Conservation (phyloP, 176 grass and related monocot species). For the Urochloa ruziziensis region DNA sequence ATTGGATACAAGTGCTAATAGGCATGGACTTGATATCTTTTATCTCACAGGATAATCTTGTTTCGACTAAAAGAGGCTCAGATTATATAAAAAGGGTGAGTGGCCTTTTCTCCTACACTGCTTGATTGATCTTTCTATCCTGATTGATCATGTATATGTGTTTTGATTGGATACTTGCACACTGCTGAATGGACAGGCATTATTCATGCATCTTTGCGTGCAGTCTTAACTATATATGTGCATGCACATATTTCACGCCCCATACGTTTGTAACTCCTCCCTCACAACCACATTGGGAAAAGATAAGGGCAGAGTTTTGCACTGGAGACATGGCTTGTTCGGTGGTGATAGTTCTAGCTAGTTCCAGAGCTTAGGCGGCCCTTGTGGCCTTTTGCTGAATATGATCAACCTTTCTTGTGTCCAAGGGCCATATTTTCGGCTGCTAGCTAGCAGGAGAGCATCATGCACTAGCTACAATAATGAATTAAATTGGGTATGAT, state of each 20-base stretch:
- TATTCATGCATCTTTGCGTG: background rate
- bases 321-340: background rate
- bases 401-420: background rate
- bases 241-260: background rate
- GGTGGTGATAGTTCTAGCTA: background rate
- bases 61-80: background rate
- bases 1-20: conserved; percentile 1
- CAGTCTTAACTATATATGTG: background rate
- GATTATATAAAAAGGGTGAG: background rate
- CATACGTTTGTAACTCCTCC: background rate
- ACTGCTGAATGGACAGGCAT: background rate
- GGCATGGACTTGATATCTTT: background rate
- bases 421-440: background rate
- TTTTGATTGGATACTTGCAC: conserved; percentile 19
- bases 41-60: background rate
- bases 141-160: background rate
- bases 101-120: background rate
- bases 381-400: background rate
- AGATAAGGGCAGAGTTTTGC: background rate
- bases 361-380: background rate
- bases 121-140: conserved; percentile 6
- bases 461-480: background rate
- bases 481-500: too few relatives aligned
- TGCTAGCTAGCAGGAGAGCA: background rate
- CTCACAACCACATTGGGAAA: background rate